These are phyloP conservation scores for Malus hybrid DNA, from an alignment of 331 rosid genomes.

Conservation along the genomic window DNA sequence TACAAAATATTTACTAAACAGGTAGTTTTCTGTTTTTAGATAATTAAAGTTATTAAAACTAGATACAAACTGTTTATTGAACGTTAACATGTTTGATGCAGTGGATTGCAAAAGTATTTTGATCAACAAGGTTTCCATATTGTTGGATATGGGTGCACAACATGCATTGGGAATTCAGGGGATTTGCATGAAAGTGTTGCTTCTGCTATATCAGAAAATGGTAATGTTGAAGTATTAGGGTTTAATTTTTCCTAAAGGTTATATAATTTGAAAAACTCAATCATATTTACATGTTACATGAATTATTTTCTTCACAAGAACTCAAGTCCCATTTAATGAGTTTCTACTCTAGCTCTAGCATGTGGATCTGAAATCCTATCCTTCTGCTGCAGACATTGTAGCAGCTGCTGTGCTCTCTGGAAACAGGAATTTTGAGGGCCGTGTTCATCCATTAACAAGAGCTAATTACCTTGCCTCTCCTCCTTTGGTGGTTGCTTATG, in stretches of 20 bases:
- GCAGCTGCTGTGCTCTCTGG: conserved; percentile 97
- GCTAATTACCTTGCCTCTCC: conserved; percentile 99
- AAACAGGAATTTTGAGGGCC: conserved; percentile 96
- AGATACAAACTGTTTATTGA: conserved; percentile 10
- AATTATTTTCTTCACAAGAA: neutral
- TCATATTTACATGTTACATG: neutral
- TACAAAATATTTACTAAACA: conserved; percentile 78
- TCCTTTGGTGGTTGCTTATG: conserved; percentile 91
- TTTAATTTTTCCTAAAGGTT: neutral
- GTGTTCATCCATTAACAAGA: conserved; percentile 89
- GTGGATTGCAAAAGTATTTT: conserved; percentile 76
- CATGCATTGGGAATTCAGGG: conserved; percentile 96
- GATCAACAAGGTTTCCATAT: conserved; percentile 85
- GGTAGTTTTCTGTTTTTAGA: conserved; percentile 33
- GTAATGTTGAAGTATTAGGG: conserved; percentile 20
- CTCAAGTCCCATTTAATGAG: neutral
- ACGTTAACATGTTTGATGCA: conserved; percentile 35
- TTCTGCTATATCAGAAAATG: conserved; percentile 83
- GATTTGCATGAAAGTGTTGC: conserved; percentile 74
- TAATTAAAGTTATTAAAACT: neutral
- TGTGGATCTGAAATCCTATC: conserved; percentile 4
- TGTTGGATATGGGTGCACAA: conserved; percentile 97
- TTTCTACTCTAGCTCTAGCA: conserved; percentile 15
- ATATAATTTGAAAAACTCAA: neutral
- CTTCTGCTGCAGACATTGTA: conserved; percentile 55